Evolutionary conservation across 1,284 basidiomycete species (phyloP), one percentile per base, ranked within the genome.

Genomic region (Papiliotrema laurentii): DNA sequence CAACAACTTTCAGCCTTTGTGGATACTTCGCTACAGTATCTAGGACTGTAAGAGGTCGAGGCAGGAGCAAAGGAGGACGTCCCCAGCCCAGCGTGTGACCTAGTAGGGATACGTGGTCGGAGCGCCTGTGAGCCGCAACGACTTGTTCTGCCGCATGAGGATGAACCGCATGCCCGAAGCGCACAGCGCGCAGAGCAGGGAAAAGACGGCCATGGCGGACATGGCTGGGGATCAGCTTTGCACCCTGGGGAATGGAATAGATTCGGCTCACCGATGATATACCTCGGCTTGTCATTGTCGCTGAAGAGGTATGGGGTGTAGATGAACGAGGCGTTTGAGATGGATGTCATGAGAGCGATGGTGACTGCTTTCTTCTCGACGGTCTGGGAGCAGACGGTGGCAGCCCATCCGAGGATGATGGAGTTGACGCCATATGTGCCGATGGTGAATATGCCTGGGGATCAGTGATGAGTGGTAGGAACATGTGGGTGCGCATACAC

Each of bases 331-430:
- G 55, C 51, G 47, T 53, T 63, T 5, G 54, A 55, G 40, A 60
- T 51, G 16, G 52, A 55, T 31, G 55, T 61, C 41, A 62, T 54
- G 30, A 61, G 61, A 27, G 60, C 59, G 28, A 66, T 47, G 21
- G 57, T 58, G 16, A 56, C 58, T 6, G 63, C 66, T 40, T 65
- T 61, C 55, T 69, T 66, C 49, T 67, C 64, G 2, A 54, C 47
- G 7, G 60, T 62, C 53, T 69, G 63, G 21, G 50, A 53, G 47
- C 59, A 67, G 2, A 63, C 63, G 10, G 61, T 58, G 18, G 63
- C 62, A 3, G 65, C 62, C 61, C 66, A 70, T 2, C 63, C 63
- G 36, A 61, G 56, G 51, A 66, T 52, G 50, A 67, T 54, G 10
- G 59, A 62, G 53, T 64, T 63, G 35, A 60, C 60, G 35, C 51